Conservation (phyloP, 2,329 filamentous ascomycete genomes). For the Trematosphaeria pertusa region DNA sequence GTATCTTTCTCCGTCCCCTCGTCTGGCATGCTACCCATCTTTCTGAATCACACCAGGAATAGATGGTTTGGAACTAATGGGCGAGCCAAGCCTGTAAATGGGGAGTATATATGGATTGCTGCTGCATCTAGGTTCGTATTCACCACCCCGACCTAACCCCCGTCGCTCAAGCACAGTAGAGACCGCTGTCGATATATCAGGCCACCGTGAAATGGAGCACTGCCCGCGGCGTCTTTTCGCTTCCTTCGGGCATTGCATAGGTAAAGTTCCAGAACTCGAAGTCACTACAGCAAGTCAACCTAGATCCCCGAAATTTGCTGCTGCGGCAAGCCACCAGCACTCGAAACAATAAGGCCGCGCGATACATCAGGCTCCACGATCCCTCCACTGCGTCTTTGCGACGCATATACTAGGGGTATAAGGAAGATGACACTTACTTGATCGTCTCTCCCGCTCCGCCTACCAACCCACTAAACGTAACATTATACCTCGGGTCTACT, state of each 20-base stretch:
- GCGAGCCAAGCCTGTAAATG: too few species aligned
- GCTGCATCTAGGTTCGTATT: too few species aligned
- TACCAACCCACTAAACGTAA: constrained; percentile 54
- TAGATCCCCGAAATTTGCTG: too few species aligned
- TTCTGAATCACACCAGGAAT: too few species aligned
- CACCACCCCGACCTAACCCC: too few species aligned
- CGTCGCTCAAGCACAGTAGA: too few species aligned
- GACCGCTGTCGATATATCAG: too few species aligned
- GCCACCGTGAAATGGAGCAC: constrained; percentile 26
- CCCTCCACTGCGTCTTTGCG: not conserved
- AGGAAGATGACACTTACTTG: constrained; percentile 38
- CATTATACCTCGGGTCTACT: constrained; percentile 47
- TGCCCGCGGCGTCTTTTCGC: constrained; percentile 32
- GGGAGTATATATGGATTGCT: too few species aligned
- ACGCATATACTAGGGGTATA: not conserved
- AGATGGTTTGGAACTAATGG: too few species aligned
- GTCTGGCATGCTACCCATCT: too few species aligned
- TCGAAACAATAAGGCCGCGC: not conserved
- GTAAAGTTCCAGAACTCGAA: constrained; percentile 54
- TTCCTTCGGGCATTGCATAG: constrained; percentile 45
- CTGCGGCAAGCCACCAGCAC: too few species aligned
- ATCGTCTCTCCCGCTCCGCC: constrained; percentile 47
- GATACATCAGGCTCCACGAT: not conserved
- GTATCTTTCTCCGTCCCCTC: too few species aligned
- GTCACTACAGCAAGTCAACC: constrained; percentile 28